A percentile compares a stretch with the other conserved stretches of the same genome.
Conservation (phyloP, 345 rosid genomes). For the Salix arbutifolia region DNA sequence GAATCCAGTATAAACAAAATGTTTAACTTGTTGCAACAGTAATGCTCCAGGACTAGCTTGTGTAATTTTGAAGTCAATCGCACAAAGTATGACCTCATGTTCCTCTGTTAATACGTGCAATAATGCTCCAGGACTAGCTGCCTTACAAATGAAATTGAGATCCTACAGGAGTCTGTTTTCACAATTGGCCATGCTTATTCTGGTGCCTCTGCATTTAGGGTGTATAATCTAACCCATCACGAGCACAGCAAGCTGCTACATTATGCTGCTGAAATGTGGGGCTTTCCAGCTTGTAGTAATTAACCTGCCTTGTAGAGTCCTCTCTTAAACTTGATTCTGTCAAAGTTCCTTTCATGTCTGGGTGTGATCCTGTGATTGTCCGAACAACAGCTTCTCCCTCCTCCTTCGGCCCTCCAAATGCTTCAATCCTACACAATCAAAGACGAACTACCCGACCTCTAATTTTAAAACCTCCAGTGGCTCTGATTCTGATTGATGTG, state of each 20-base stretch:
- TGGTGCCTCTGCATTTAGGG: constrained; percentile 67
- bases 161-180: constrained; percentile 39
- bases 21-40: background rate
- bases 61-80: background rate
- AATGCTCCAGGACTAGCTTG: background rate
- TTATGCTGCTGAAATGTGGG: constrained; percentile 64
- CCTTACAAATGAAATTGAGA: constrained; percentile 47
- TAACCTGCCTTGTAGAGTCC: constrained; percentile 41
- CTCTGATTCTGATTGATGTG: too few relatives aligned
- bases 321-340: constrained; percentile 47
- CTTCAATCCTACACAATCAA: constrained; percentile 50
- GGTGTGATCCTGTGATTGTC: constrained; percentile 47
- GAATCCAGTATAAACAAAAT: background rate
- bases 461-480: background rate
- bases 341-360: constrained; percentile 55
- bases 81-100: background rate
- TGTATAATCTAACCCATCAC: constrained; percentile 45
- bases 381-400: constrained; percentile 71
- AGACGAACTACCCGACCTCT: background rate
- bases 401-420: constrained; percentile 79
- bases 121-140: background rate
- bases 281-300: constrained; percentile 70
- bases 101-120: background rate
- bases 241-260: constrained; percentile 64
- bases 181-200: constrained; percentile 67